Conservation (phyloP, 2,329 filamentous ascomycete genomes). For the Gremmenia infestans region DNA sequence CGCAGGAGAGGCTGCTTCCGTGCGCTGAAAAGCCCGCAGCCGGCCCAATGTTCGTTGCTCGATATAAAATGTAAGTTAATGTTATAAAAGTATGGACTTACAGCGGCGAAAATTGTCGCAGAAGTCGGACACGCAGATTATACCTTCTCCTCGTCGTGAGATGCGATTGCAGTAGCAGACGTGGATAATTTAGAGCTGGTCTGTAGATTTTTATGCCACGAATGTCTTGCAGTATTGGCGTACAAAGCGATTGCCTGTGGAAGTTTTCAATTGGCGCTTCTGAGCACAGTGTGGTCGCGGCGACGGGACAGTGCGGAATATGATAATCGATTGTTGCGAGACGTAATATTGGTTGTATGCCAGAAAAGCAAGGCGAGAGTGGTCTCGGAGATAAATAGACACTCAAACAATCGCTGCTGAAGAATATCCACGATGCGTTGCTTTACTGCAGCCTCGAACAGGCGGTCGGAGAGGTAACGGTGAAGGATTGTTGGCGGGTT, state of each 20-base stretch:
- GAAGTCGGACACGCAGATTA: conserved; percentile 1
- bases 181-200: conserved; percentile 1
- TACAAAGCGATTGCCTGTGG: conserved; percentile 10
- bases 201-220: conserved; percentile 13
- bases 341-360: conserved; percentile 11
- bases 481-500: conserved; percentile 17
- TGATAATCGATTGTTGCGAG: conserved; percentile 10
- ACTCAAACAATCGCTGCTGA: conserved; percentile 13
- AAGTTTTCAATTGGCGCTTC: conserved; percentile 18
- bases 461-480: conserved; percentile 23
- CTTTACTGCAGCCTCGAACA: conserved; percentile 24
- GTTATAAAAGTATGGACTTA: conserved; percentile 13
- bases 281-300: conserved; percentile 8
- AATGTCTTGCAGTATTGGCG: conserved; percentile 14
- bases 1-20: neutral
- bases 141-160: conserved; percentile 2
- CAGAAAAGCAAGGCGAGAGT: conserved; percentile 6
- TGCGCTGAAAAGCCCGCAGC: neutral
- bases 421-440: conserved; percentile 17
- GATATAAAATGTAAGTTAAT: conserved; percentile 3
- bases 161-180: conserved; percentile 3
- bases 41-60: neutral
- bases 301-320: conserved; percentile 9
- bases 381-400: conserved; percentile 6
- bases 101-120: conserved; percentile 11